These are phyloP conservation scores for Dendrocalamus sinicus DNA, from an alignment of 176 grass and related monocot species.

Conservation along the genomic window DNA sequence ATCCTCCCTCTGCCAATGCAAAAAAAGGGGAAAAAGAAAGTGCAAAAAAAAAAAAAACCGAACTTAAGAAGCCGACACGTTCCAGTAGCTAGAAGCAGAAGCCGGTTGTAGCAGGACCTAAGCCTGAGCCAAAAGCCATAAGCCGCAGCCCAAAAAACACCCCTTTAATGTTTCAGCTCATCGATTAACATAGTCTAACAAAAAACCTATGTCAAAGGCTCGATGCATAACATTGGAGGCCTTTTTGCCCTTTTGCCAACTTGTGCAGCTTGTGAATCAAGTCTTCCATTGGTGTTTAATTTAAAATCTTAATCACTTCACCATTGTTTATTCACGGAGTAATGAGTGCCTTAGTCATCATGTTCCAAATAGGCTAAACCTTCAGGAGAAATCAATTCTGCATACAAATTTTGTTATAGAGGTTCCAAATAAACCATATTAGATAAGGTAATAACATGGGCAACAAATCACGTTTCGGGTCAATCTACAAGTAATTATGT, in stretches of 20 bases:
- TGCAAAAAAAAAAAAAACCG: too few relatives aligned
- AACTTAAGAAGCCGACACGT: too few relatives aligned
- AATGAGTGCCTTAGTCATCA: not conserved
- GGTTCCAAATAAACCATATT: not conserved
- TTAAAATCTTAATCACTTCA: slow-evolving; percentile 2
- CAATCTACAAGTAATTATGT: slow-evolving; percentile 5
- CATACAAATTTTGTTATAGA: not conserved
- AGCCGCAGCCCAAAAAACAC: too few relatives aligned
- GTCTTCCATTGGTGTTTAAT: not conserved
- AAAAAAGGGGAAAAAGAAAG: too few relatives aligned
- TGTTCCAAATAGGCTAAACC: not conserved
- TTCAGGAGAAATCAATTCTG: not conserved
- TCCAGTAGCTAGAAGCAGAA: too few relatives aligned
- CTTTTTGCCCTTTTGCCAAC: not conserved
- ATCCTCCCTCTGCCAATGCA: too few relatives aligned
- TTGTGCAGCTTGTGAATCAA: not conserved
- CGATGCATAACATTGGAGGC: not conserved
- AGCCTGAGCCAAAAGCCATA: too few relatives aligned
- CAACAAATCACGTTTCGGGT: not conserved
- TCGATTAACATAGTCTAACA: not conserved
- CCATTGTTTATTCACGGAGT: not conserved
- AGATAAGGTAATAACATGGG: not conserved
- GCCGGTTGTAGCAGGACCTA: too few relatives aligned
- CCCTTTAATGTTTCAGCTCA: not conserved
- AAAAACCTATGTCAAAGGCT: not conserved